phyloP scores from a whole-genome alignment of 108 stramenopile genomes.

The Fragilariopsis cylindrus region DNA sequence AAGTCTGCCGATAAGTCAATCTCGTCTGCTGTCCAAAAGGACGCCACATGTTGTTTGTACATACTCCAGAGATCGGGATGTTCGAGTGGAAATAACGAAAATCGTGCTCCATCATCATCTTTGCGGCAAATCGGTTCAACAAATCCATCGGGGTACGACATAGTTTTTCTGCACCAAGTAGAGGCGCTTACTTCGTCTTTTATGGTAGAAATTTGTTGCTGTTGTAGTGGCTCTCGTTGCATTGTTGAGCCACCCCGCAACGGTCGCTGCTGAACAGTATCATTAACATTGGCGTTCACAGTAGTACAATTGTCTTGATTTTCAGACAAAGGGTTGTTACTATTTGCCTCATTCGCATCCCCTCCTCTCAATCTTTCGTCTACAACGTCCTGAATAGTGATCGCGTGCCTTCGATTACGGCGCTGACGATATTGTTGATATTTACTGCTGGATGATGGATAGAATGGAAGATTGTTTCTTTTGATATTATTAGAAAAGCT shows the following conservation, averaged over 20 bases:
- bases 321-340: not conserved
- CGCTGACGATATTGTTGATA: not conserved
- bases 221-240: too few relatives aligned
- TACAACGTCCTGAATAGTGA: not conserved
- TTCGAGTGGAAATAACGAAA: constrained; percentile 90
- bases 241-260: not conserved
- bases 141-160: constrained; percentile 44
- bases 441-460: too few relatives aligned
- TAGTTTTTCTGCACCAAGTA: constrained; percentile 33
- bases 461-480: not conserved
- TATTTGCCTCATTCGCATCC: not conserved
- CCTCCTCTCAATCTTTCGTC: constrained; percentile 7
- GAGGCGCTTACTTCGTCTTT: constrained; percentile 4
- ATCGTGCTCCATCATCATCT: constrained; percentile 77
- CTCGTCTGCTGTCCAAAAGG: constrained; percentile 99
- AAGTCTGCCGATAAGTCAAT: constrained; percentile 95
- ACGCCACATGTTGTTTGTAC: constrained; percentile 99
- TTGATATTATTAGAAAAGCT: not conserved
- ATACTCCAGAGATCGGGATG: constrained; percentile 91
- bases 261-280: constrained; percentile 1
- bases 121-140: constrained; percentile 75
- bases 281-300: not conserved
- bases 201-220: too few relatives aligned
- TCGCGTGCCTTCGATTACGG: constrained; percentile 1
- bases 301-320: not conserved